Base-by-base conservation (phyloP, 1,139 yeast species). In the Maudiozyma humilis region DNA sequence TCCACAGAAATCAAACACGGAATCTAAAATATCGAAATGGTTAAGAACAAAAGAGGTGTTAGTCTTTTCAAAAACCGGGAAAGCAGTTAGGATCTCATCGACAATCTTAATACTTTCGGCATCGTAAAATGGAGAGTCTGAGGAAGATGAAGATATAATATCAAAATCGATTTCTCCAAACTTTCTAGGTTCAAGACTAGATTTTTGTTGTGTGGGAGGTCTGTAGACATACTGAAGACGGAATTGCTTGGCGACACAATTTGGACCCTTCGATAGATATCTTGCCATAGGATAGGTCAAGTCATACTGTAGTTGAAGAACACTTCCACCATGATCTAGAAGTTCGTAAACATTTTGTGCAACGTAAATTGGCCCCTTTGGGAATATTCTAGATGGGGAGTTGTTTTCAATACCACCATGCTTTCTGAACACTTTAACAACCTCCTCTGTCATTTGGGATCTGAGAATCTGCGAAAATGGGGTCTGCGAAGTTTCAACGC, bases 321-420 rank as follows among this genome's bases (percentile, higher is more conserved):
- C 91, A 0, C 89, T 78, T 0, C 98, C 98, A 27, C 86, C 80
- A 43, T 78, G 73, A 57, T 91, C 97, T 48, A 93, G 66, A 1
- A 91, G 75, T 53, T 88, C 94, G 52, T 82, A 88, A 0, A 85
- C 82, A 40, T 73, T 71, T 44, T 71, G 74, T 16, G 77, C 66
- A 14, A 79, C 72, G 57, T 87, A 89, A 1, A 76, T 64, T 2
- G 91, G 83, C 0, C 91, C 81, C 51, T 82, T 80, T 0, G 97
- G 98, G 46, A 88, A 78, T n/a, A 91, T 62, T 3, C 76, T 63
- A 0, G 84, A 73, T 16, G 78, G 73, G 10, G 70, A 75, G 48
- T 75, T 74, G 44, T 79, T 81, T 49, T 85, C 89, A 29, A 89
- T 70, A 0, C 95, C 97, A 8, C 97, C 98, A 60, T 93, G 98